Conservation (phyloP, 208 protist genomes). For the Trypanosoma vivax region DNA sequence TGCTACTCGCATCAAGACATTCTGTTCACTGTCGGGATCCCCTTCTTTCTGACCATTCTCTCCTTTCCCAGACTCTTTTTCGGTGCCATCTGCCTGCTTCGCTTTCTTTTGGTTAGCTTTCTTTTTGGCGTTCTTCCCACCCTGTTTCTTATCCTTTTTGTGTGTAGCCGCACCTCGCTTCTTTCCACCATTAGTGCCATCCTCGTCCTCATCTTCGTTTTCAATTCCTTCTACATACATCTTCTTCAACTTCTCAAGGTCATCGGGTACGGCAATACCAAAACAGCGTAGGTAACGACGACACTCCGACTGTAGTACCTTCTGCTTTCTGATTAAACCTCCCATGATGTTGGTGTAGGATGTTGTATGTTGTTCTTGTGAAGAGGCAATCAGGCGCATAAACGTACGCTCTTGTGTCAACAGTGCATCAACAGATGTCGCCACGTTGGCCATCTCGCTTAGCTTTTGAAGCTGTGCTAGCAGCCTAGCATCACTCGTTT, state of each 20-base stretch:
- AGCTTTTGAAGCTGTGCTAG: slow-evolving; percentile 40
- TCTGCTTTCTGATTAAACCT: slow-evolving; percentile 30
- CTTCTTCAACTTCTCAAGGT: slow-evolving; percentile 15
- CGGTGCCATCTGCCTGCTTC: no score
- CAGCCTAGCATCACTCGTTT: slow-evolving; percentile 26
- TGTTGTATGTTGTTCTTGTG: slow-evolving; percentile 31
- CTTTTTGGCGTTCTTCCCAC: no score
- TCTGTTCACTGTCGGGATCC: slow-evolving; percentile 18
- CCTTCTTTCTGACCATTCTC: no score
- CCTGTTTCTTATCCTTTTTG: no score
- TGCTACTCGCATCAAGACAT: slow-evolving; percentile 20
- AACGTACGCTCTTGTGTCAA: slow-evolving; percentile 45
- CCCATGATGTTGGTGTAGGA: slow-evolving; percentile 24
- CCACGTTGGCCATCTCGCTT: slow-evolving; percentile 22
- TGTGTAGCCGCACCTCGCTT: no score
- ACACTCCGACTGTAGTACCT: slow-evolving; percentile 33
- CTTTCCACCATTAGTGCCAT: background rate
- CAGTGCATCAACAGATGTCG: slow-evolving; percentile 31
- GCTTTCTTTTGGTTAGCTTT: no score
- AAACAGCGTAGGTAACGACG: slow-evolving; percentile 31
- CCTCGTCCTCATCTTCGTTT: background rate
- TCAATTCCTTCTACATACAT: background rate
- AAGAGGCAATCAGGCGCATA: slow-evolving; percentile 32
- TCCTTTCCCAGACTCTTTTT: no score
- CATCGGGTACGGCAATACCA: slow-evolving; percentile 22